Evolutionary conservation across 805 yeast genomes (phyloP).

Genomic region (Saturnispora bothae): DNA sequence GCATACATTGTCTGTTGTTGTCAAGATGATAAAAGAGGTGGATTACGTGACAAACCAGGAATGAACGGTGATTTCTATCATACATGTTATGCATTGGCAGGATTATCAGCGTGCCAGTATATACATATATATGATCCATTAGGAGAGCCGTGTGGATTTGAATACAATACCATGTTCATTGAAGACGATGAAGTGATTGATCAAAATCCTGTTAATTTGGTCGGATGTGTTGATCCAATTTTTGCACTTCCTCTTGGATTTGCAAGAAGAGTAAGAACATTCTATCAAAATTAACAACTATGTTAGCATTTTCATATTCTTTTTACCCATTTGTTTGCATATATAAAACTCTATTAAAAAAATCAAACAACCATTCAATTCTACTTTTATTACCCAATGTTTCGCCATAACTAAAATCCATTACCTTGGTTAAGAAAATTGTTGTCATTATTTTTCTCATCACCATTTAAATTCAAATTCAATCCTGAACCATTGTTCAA

Average conservation of each 20-base stretch:
- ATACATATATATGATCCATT: constrained; percentile 21
- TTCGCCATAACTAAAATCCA: too few relatives aligned
- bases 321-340: too few relatives aligned
- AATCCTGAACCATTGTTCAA: too few relatives aligned
- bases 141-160: constrained; percentile 13
- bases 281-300: too few relatives aligned
- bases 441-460: too few relatives aligned
- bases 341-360: too few relatives aligned
- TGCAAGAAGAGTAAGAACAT: constrained; percentile 13
- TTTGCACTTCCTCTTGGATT: constrained; percentile 43
- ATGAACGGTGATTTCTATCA: constrained; percentile 78
- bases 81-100: constrained; percentile 74
- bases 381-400: too few relatives aligned
- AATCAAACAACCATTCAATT: too few relatives aligned
- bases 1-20: constrained; percentile 68
- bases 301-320: too few relatives aligned
- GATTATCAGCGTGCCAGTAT: constrained; percentile 54
- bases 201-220: constrained; percentile 12
- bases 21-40: constrained; percentile 47
- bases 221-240: constrained; percentile 40
- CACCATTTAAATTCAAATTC: too few relatives aligned
- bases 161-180: constrained; percentile 16
- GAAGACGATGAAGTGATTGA: constrained; percentile 15
- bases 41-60: constrained; percentile 84
- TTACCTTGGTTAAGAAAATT: too few relatives aligned